phyloP scores from a whole-genome alignment of 768 basidiomycete genomes.

The Hirschioporus abietinus region DNA sequence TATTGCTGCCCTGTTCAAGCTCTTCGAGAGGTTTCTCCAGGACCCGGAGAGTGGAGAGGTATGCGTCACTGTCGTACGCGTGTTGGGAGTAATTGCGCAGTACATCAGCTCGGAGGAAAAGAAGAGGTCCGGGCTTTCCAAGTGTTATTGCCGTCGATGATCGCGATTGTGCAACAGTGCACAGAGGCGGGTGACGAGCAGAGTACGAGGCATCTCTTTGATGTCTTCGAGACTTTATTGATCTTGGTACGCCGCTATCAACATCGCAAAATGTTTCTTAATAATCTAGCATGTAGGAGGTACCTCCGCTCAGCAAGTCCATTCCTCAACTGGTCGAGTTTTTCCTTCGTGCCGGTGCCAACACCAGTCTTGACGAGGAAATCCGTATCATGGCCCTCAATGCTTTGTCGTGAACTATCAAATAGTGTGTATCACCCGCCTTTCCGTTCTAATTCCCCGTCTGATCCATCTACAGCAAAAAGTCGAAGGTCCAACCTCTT shows the following conservation, averaged over 20 bases:
- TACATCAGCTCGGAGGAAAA: conserved; percentile 89
- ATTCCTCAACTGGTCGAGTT: conserved; percentile 85
- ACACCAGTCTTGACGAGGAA: conserved; percentile 67
- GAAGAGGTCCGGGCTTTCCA: conserved; percentile 86
- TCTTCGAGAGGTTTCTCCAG: conserved; percentile 64
- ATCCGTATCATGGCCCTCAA: conserved; percentile 89
- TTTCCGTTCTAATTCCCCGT: not conserved
- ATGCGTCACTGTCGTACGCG: no score
- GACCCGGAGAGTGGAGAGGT: conserved; percentile 90
- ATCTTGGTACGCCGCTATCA: no score
- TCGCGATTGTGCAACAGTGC: conserved; percentile 80
- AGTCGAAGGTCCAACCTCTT: conserved; percentile 86
- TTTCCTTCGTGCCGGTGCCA: conserved; percentile 79
- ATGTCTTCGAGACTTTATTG: no score
- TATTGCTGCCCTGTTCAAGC: conserved; percentile 66
- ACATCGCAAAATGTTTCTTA: conserved; percentile 92
- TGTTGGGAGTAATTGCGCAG: conserved; percentile 89
- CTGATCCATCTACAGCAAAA: conserved; percentile 57
- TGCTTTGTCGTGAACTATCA: conserved; percentile 92
- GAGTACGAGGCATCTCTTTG: conserved; percentile 84
- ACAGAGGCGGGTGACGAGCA: conserved; percentile 76
- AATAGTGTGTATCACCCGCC: conserved; percentile 59
- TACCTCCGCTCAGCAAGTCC: conserved; percentile 86
- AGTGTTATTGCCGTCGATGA: conserved; percentile 78
- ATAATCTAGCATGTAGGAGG: conserved; percentile 90